Conservation (phyloP, 2,329 filamentous ascomycete species). For the Didymella pomorum region DNA sequence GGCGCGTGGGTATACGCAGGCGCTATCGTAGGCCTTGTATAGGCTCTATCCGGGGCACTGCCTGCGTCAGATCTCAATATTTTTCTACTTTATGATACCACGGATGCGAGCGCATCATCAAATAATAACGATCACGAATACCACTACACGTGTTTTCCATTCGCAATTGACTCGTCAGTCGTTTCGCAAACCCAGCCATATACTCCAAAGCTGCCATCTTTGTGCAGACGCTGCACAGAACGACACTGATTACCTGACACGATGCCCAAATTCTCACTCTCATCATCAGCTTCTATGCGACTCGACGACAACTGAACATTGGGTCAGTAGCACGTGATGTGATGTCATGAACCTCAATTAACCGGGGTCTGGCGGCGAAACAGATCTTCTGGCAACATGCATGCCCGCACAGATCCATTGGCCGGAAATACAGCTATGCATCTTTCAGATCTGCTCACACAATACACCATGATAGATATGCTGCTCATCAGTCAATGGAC, state of each 20-base stretch:
- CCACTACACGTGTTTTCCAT: background rate
- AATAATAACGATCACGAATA: constrained; percentile 15
- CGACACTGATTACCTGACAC: no score
- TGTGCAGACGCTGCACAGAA: background rate
- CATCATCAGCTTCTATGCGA: no score
- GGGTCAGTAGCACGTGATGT: constrained; percentile 9
- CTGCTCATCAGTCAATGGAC: background rate
- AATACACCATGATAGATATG: background rate
- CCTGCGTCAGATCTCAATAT: constrained; percentile 20
- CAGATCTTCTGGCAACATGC: constrained; percentile 8
- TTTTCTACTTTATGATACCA: constrained; percentile 42
- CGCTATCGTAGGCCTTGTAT: constrained; percentile 33
- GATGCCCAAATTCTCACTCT: no score
- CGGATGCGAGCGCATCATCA: constrained; percentile 33
- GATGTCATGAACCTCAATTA: constrained; percentile 5
- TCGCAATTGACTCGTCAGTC: background rate
- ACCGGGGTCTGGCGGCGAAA: background rate
- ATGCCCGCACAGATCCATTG: background rate
- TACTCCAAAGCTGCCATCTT: background rate
- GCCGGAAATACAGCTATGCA: background rate
- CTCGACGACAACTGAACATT: background rate
- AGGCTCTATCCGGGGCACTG: constrained; percentile 10
- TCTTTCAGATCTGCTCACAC: background rate
- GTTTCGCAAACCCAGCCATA: background rate
- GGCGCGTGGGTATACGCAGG: constrained; percentile 23